Percentiles rank a stretch among this genome's conserved stretches.
Conservation (phyloP, 345 rosid genomes). For the Eucalyptus shirleyi region DNA sequence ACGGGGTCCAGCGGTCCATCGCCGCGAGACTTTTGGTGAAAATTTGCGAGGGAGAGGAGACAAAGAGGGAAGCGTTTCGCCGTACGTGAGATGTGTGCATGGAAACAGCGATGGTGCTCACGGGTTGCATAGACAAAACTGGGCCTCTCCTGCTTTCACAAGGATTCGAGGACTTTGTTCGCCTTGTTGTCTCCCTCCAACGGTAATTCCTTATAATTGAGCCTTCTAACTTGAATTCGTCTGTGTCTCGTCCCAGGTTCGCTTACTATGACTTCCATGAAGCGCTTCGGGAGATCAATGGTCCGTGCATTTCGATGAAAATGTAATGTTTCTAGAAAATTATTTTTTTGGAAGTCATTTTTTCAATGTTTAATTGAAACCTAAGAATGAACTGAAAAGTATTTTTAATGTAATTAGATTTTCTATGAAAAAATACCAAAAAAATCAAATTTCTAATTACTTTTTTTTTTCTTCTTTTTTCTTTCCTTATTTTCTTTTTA, state of each 20-base stretch:
- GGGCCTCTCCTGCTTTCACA: neutral
- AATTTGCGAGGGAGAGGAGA: neutral
- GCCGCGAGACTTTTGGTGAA: neutral
- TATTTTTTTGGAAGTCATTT: no score
- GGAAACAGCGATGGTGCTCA: neutral
- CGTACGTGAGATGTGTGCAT: neutral
- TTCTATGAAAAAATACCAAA: rapidly evolving
- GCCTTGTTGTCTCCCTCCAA: neutral
- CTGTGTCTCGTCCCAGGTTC: neutral
- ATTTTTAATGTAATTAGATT: no score
- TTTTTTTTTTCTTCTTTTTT: no score
- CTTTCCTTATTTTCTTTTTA: no score
- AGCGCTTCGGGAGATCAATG: neutral
- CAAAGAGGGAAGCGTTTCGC: neutral
- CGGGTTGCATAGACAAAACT: neutral
- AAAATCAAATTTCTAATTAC: rapidly evolving
- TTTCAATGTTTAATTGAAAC: no score
- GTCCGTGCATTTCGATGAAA: neutral
- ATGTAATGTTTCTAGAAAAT: no score
- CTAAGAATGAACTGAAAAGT: no score
- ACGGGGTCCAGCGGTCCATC: neutral
- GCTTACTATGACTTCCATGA: neutral
- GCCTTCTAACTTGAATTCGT: neutral
- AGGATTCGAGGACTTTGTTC: neutral
- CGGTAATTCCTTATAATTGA: neutral